These are phyloP conservation scores for Anisodus tanguticus DNA, from an alignment of 257 asterid species.

Conservation along the genomic window DNA sequence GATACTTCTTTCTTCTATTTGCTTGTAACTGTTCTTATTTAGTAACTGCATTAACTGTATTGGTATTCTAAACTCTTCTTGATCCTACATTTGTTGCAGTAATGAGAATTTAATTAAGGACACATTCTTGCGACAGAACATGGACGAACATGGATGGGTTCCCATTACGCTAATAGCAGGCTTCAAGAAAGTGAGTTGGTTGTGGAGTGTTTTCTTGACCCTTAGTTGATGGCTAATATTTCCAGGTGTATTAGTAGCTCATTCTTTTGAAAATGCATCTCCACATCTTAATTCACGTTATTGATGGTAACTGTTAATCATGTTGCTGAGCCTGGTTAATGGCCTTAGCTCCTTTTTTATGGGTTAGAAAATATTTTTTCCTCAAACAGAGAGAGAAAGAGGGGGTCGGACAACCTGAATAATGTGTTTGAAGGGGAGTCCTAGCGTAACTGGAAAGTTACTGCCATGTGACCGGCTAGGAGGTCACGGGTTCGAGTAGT, in stretches of 20 bases:
- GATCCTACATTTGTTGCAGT: slow-evolving; percentile 46
- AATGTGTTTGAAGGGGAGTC: not conserved
- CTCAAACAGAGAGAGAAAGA: not conserved
- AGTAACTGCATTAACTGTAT: not conserved
- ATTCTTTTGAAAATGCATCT: not conserved
- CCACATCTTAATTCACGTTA: not conserved
- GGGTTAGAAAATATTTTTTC: not conserved
- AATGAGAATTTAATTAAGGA: slow-evolving; percentile 75
- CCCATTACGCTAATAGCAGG: slow-evolving; percentile 67
- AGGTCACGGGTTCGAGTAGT: too few species aligned
- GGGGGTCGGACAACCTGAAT: not conserved
- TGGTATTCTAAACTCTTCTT: not conserved
- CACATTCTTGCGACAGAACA: slow-evolving; percentile 65
- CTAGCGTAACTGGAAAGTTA: too few species aligned
- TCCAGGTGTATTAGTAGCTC: not conserved
- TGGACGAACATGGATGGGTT: slow-evolving; percentile 89
- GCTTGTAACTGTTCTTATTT: not conserved
- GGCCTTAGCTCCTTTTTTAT: not conserved
- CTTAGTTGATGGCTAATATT: not conserved
- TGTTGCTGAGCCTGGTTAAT: not conserved
- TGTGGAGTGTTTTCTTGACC: slow-evolving; percentile 15
- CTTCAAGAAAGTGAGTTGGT: slow-evolving; percentile 64
- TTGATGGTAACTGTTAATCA: not conserved
- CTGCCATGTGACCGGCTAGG: too few species aligned
- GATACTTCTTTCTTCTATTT: not conserved